Evolutionary conservation across 352 stramenopile species (phyloP).

Genomic region (Globisporangium irregulare): DNA sequence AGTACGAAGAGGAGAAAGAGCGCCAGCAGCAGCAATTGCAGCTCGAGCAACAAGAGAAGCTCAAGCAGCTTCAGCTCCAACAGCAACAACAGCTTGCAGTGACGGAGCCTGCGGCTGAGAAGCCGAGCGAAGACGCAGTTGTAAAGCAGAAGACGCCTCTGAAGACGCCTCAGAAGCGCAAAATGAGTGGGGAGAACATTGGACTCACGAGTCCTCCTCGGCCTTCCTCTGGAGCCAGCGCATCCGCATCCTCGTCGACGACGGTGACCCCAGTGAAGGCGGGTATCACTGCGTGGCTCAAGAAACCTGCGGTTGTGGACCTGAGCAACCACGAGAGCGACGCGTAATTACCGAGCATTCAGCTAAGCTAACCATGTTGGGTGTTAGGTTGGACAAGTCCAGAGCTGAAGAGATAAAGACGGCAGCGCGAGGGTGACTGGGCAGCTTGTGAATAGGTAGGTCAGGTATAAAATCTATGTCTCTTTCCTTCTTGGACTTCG

Average conservation of each 20-base stretch:
- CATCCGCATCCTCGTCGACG: neutral
- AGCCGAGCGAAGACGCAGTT: neutral
- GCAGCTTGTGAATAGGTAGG: neutral
- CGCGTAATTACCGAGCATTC: neutral
- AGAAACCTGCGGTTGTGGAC: constrained; percentile 18
- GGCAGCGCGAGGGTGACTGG: neutral
- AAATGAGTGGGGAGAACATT: constrained; percentile 12
- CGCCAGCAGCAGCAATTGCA: constrained; percentile 26
- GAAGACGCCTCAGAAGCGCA: constrained; percentile 19
- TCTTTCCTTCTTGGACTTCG: neutral
- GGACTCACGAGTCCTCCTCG: constrained; percentile 9
- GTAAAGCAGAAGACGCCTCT: constrained; percentile 7
- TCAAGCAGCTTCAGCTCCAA: neutral
- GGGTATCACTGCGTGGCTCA: constrained; percentile 21
- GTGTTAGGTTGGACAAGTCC: neutral
- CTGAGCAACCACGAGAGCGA: constrained; percentile 8
- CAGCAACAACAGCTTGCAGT: neutral
- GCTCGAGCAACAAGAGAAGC: constrained; percentile 8
- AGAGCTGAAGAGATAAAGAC: neutral
- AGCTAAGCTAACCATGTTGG: neutral
- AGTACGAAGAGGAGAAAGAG: constrained; percentile 41
- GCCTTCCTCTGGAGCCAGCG: neutral
- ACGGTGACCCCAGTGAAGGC: constrained; percentile 16
- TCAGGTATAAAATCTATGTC: neutral
- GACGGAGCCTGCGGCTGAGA: neutral